Evolutionary conservation across 306 rosid genomes (phyloP).

Genomic region (Vigna reflexopilosa): DNA sequence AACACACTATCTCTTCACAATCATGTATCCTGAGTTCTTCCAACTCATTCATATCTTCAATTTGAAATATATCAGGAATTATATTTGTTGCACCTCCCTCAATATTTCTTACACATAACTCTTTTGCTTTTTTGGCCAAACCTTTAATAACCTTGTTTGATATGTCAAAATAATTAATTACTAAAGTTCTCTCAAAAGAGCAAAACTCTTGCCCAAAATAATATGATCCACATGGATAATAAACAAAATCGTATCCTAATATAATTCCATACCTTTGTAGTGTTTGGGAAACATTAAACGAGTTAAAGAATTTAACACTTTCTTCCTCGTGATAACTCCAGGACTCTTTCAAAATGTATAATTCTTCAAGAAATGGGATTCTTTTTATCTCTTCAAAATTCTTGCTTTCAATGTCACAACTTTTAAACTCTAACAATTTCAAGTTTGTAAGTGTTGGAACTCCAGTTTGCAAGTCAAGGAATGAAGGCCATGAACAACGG

Average conservation of each 20-base stretch:
- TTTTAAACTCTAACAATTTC: constrained; percentile 20
- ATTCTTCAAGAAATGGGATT: constrained; percentile 18
- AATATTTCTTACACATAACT: background rate
- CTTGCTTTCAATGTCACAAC: background rate
- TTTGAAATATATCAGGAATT: background rate
- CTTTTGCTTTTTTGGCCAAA: background rate
- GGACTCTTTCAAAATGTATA: background rate
- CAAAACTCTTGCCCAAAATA: background rate
- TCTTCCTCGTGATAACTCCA: no score
- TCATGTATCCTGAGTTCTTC: background rate
- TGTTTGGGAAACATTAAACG: background rate
- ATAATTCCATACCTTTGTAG: background rate
- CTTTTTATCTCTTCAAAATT: constrained; percentile 29
- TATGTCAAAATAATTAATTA: background rate
- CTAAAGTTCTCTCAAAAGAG: background rate
- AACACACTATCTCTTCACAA: constrained; percentile 1
- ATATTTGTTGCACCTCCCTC: constrained; percentile 6
- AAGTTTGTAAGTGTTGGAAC: background rate
- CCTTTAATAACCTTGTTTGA: background rate
- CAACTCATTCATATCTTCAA: constrained; percentile 6
- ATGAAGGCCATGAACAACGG: background rate
- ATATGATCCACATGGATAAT: no score
- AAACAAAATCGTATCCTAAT: no score
- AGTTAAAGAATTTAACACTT: no score
- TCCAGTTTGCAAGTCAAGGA: constrained; percentile 15